Evolutionary conservation across 805 yeast genomes (phyloP), one percentile per base, ranked within the genome.

Genomic region (Ogataea pini): DNA sequence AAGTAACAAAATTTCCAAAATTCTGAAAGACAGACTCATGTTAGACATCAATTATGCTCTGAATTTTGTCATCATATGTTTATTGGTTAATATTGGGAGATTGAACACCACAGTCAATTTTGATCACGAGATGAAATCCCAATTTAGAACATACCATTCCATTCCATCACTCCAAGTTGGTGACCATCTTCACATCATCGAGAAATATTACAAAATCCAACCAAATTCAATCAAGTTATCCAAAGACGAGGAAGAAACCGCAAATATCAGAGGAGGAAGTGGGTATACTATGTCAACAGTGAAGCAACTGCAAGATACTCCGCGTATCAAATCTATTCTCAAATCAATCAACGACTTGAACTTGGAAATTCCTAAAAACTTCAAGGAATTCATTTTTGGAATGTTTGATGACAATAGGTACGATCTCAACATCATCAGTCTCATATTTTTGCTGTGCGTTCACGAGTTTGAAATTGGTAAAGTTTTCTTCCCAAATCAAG

Each of bases 21-120:
- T 92, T 3, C 73, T 92, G 45, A 80, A 89, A 50, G 97, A 90
- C 54, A 79, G 95, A 51, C 70, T 92, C 31, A 81, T 89, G 75
- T 84, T 89, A 29, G 73, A 69, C 49, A 61, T 68, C 20, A 60
- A 63, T 38, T 69, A 68, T 47, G 67, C 72, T 2, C 48, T 69
- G 37, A 68, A 68, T 42, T 68, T 69, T 48, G 58, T 64, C 8
- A 61, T 68, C 9, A 57, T 68, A 18, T 89, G 96, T 55, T 68
- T 92, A 32, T 72, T 92, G 51, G 97, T 92, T 14, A 92, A 92
- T 62, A 82, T 91, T 46, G 98, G 98, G 8, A 75, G 97, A 52
- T 82, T 92, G 82, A 92, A 92, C 71, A 92, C 99, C 2, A 92
- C 98, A 2, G 84, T 92, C 44, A 92, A 92, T 68, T 86, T 92